Evolutionary conservation across 495 filamentous ascomycete genomes (phyloP).

Genomic region (Penicillium psychrofluorescens): DNA sequence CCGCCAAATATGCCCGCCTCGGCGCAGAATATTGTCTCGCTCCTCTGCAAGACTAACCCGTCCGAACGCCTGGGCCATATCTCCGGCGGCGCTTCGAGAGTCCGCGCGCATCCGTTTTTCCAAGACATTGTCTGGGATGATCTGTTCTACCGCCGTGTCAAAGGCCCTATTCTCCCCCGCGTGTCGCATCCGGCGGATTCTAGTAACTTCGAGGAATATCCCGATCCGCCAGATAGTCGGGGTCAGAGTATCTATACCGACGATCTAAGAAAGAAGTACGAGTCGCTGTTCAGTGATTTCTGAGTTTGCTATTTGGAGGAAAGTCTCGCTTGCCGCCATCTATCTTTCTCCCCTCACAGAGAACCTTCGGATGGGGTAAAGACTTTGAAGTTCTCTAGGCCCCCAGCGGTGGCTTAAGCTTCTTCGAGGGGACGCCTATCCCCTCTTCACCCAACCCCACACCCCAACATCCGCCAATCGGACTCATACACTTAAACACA

Average conservation of each 20-base stretch:
- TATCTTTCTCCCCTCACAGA: no score
- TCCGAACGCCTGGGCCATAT: conserved; percentile 85
- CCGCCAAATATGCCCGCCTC: conserved; percentile 54
- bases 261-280: conserved; percentile 68
- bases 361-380: no score
- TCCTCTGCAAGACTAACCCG: conserved; percentile 84
- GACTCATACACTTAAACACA: no score
- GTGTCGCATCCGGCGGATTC: conserved; percentile 75
- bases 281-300: conserved; percentile 74
- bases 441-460: no score
- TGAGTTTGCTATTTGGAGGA: conserved; percentile 20
- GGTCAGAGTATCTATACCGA: conserved; percentile 56
- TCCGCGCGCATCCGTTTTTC: conserved; percentile 89
- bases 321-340: no score
- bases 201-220: conserved; percentile 87
- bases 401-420: no score
- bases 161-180: conserved; percentile 82
- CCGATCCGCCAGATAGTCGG: conserved; percentile 49
- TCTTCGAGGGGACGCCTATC: no score
- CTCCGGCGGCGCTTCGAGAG: conserved; percentile 68
- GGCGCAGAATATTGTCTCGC: conserved; percentile 75
- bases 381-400: no score
- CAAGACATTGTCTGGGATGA: conserved; percentile 77
- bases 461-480: no score
- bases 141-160: conserved; percentile 58